Evolutionary conservation across 768 basidiomycete species (phyloP).

Genomic region (Suillus americanus): DNA sequence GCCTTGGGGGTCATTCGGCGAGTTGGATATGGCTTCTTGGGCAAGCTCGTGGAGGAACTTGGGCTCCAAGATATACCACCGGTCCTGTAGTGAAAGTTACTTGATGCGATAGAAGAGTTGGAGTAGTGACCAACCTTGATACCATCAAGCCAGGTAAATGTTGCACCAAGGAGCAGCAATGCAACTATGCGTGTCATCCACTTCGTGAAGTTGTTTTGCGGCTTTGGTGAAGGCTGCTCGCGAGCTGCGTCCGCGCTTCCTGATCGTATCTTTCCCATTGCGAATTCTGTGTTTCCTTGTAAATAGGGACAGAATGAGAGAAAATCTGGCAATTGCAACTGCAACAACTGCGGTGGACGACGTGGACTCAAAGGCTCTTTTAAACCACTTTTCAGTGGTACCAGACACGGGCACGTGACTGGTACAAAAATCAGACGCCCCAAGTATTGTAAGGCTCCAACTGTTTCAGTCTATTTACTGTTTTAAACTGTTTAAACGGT

Average conservation of each 20-base stretch:
- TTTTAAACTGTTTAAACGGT: too few relatives aligned
- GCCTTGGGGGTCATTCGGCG: conserved; percentile 61
- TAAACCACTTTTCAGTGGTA: not conserved
- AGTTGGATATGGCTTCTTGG: conserved; percentile 65
- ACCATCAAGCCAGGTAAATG: conserved; percentile 54
- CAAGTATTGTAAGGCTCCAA: too few relatives aligned
- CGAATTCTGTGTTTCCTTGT: not conserved
- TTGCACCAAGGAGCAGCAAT: conserved; percentile 29
- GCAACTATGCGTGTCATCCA: conserved; percentile 33
- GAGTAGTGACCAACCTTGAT: conserved; percentile 51
- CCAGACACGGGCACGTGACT: conserved; percentile 7
- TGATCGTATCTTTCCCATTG: conserved; percentile 19
- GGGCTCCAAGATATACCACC: conserved; percentile 88
- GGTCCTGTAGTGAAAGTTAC: conserved; percentile 48
- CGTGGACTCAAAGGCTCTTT: not conserved
- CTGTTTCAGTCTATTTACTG: too few relatives aligned
- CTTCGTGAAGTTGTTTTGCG: conserved; percentile 21
- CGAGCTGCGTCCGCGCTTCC: not conserved
- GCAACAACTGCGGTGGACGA: not conserved
- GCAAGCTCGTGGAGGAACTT: conserved; percentile 69
- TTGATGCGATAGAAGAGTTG: not conserved
- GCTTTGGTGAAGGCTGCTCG: not conserved
- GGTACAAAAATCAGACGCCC: not conserved
- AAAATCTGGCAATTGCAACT: not conserved
- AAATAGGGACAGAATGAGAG: not conserved